phyloP scores from a whole-genome alignment of 2,329 filamentous ascomycete genomes.

The Coleophoma cylindrospora region DNA sequence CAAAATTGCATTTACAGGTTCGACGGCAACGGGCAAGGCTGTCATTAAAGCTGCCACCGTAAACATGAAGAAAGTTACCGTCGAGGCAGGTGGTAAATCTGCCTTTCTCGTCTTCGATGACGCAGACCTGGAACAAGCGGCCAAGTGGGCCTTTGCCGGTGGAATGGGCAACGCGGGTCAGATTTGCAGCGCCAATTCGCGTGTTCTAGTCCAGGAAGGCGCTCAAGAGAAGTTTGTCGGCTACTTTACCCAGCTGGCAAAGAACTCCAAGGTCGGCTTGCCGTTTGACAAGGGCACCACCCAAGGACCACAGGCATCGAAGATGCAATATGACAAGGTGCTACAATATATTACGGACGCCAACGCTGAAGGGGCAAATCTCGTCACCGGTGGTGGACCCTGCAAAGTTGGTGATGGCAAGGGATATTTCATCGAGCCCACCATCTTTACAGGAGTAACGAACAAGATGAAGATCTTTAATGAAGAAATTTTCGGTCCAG shows the following conservation, averaged over 20 bases:
- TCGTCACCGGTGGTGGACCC: slow-evolving; percentile 29
- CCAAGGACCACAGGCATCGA: slow-evolving; percentile 40
- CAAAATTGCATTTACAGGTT: slow-evolving; percentile 33
- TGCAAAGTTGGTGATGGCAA: slow-evolving; percentile 17
- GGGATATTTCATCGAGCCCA: slow-evolving; percentile 65
- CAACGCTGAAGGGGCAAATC: slow-evolving; percentile 31
- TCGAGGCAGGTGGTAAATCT: slow-evolving; percentile 36
- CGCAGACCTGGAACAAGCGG: slow-evolving; percentile 33
- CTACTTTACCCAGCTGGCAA: slow-evolving; percentile 27
- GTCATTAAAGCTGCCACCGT: slow-evolving; percentile 37
- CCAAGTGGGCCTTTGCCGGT: slow-evolving; percentile 39
- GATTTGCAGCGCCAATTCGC: slow-evolving; percentile 53
- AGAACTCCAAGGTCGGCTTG: slow-evolving; percentile 31
- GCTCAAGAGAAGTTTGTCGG: slow-evolving; percentile 38
- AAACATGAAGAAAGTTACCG: slow-evolving; percentile 33
- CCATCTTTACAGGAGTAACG: slow-evolving; percentile 61
- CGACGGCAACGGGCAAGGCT: slow-evolving; percentile 28
- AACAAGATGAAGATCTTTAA: slow-evolving; percentile 64
- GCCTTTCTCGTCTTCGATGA: slow-evolving; percentile 36
- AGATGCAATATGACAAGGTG: slow-evolving; percentile 37
- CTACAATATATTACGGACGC: slow-evolving; percentile 35
- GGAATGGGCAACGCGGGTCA: slow-evolving; percentile 57
- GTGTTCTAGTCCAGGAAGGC: slow-evolving; percentile 51
- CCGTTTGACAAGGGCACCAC: slow-evolving; percentile 34
- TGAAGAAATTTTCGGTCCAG: slow-evolving; percentile 67